phyloP scores from a whole-genome alignment of 306 rosid genomes.

The Mucuna pruriens region DNA sequence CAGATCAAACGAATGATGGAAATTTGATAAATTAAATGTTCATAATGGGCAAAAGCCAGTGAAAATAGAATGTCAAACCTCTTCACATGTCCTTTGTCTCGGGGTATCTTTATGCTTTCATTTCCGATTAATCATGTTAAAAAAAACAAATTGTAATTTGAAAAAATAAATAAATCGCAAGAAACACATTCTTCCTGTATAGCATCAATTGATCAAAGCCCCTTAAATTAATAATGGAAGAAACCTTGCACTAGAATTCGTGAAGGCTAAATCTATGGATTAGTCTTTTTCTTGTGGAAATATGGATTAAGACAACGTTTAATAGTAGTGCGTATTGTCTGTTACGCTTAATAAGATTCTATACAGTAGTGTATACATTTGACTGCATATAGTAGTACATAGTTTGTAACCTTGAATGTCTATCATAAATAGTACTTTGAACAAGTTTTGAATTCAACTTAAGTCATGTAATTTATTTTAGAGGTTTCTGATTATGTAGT shows the following conservation, averaged over 20 bases:
- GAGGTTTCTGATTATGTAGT: neutral
- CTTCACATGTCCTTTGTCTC: neutral
- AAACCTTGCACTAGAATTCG: neutral
- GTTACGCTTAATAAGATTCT: neutral
- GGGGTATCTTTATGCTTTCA: neutral
- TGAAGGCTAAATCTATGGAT: neutral
- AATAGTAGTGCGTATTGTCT: neutral
- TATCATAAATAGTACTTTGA: neutral
- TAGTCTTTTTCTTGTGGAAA: neutral
- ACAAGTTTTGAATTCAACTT: neutral
- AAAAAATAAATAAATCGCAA: too few species aligned
- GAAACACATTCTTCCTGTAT: neutral
- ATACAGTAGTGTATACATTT: neutral
- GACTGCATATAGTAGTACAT: neutral
- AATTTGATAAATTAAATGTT: neutral
- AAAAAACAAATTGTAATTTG: neutral
- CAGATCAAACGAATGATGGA: neutral
- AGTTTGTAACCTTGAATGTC: neutral
- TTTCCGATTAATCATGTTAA: neutral
- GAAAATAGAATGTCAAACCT: neutral
- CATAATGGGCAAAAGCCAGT: neutral
- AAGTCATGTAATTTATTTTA: neutral
- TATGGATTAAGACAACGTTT: slow-evolving; percentile 4
- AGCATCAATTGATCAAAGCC: neutral
- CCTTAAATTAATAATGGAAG: neutral